phyloP scores from a whole-genome alignment of 768 basidiomycete genomes.

The Termitomyces sp. region DNA sequence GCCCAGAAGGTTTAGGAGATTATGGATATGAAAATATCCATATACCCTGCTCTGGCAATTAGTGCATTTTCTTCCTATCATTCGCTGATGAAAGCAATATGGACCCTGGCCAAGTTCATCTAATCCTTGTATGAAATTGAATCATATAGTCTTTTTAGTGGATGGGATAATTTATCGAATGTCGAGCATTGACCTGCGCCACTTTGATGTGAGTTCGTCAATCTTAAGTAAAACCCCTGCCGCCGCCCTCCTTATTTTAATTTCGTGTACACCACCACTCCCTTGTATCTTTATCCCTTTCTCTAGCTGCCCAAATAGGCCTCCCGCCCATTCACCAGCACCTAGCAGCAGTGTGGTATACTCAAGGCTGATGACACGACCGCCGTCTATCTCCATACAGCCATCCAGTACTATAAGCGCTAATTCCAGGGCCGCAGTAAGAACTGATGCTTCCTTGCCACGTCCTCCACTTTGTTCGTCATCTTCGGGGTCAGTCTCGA shows the following conservation, averaged over 20 bases:
- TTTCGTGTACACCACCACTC: constrained; percentile 60
- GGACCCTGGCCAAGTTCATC: too few species aligned
- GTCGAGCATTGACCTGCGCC: constrained; percentile 62
- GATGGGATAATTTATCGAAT: constrained; percentile 8
- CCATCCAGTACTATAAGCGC: constrained; percentile 73
- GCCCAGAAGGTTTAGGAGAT: too few species aligned
- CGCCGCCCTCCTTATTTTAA: constrained; percentile 58
- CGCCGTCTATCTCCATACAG: constrained; percentile 71
- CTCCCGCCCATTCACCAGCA: constrained; percentile 75
- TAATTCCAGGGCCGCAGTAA: constrained; percentile 74
- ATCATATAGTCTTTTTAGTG: background rate
- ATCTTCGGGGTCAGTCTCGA: constrained; percentile 28
- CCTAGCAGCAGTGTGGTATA: constrained; percentile 67
- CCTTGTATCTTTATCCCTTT: constrained; percentile 56
- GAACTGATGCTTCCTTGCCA: constrained; percentile 64
- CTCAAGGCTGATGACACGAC: constrained; percentile 68
- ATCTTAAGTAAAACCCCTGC: constrained; percentile 82
- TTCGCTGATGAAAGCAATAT: too few species aligned
- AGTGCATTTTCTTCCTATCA: too few species aligned
- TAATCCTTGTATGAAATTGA: too few species aligned
- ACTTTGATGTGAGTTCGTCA: constrained; percentile 62
- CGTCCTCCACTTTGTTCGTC: constrained; percentile 27
- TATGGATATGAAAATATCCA: too few species aligned
- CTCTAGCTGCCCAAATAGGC: constrained; percentile 60
- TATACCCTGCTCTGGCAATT: too few species aligned